Percentiles rank a stretch among this genome's conserved stretches.
These are phyloP conservation scores for Aspergillus hancockii DNA, from an alignment of 495 filamentous ascomycete species.

Conservation along the genomic window DNA sequence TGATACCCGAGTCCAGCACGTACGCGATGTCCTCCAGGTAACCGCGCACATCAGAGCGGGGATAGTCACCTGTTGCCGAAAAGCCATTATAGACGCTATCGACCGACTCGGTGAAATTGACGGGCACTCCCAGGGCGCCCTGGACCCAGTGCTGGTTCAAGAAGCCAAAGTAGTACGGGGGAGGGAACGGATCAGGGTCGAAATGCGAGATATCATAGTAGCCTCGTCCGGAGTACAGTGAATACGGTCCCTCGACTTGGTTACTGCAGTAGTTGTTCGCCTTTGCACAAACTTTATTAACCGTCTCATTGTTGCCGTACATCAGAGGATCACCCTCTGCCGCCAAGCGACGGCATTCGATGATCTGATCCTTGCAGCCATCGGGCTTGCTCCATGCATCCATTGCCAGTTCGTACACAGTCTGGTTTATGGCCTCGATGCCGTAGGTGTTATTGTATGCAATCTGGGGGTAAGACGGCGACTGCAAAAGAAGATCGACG, in stretches of 20 bases:
- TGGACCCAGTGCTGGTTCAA: constrained; percentile 65
- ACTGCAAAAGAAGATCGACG: constrained; percentile 71
- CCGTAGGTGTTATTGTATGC: constrained; percentile 77
- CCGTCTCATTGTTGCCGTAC: constrained; percentile 45
- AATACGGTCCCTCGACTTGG: constrained; percentile 38
- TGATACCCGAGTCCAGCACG: constrained; percentile 57
- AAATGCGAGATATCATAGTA: constrained; percentile 64
- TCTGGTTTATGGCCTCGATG: constrained; percentile 62
- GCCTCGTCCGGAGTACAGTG: constrained; percentile 41
- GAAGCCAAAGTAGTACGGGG: constrained; percentile 61
- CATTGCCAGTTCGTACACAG: constrained; percentile 47
- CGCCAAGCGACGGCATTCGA: constrained; percentile 44
- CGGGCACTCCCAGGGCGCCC: constrained; percentile 59
- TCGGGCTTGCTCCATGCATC: constrained; percentile 50
- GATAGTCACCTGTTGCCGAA: constrained; percentile 45
- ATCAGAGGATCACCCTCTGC: constrained; percentile 44
- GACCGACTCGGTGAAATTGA: constrained; percentile 65
- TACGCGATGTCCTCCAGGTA: constrained; percentile 54
- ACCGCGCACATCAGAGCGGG: constrained; percentile 45
- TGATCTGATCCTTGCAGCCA: constrained; percentile 62
- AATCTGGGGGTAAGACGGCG: constrained; percentile 64
- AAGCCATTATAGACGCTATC: constrained; percentile 54
- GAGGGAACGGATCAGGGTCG: constrained; percentile 62
- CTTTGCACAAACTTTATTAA: constrained; percentile 39
- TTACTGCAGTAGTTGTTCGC: constrained; percentile 42